These are phyloP conservation scores for Penicillium cinerascens DNA, from an alignment of 495 filamentous ascomycete genomes.

Conservation along the genomic window DNA sequence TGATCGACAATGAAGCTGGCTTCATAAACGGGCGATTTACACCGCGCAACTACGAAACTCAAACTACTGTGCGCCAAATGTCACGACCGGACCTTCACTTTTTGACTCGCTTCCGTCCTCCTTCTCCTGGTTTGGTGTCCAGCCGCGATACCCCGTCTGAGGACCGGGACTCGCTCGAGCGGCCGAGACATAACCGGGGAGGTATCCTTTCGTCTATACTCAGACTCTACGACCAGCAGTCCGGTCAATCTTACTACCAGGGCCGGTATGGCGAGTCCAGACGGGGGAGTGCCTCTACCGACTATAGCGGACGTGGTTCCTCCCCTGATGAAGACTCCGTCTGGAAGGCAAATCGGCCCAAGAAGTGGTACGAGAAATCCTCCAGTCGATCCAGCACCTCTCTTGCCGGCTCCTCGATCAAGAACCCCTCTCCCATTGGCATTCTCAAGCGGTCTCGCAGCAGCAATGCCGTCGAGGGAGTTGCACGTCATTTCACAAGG, in stretches of 20 bases:
- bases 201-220: slow-evolving; percentile 76
- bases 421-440: slow-evolving; percentile 32
- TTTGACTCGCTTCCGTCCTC: slow-evolving; percentile 35
- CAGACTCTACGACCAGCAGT: slow-evolving; percentile 61
- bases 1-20: slow-evolving; percentile 34
- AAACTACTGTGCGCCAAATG: slow-evolving; percentile 38
- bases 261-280: slow-evolving; percentile 35
- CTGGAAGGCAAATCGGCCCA: slow-evolving; percentile 38
- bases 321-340: slow-evolving; percentile 29
- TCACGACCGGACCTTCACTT: slow-evolving; percentile 35
- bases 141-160: slow-evolving; percentile 59
- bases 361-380: slow-evolving; percentile 65
- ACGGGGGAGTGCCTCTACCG: slow-evolving; percentile 29
- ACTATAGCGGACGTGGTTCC: slow-evolving; percentile 28
- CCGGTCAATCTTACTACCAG: slow-evolving; percentile 11
- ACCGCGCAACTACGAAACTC: slow-evolving; percentile 32
- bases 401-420: slow-evolving; percentile 42
- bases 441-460: slow-evolving; percentile 47
- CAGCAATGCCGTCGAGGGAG: slow-evolving; percentile 31
- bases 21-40: slow-evolving; percentile 29
- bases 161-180: slow-evolving; percentile 57
- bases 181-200: slow-evolving; percentile 66
- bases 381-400: slow-evolving; percentile 47
- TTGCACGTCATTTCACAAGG: slow-evolving; percentile 45
- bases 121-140: slow-evolving; percentile 46